Percentiles rank a stretch among this genome's conserved stretches.
Conservation (phyloP, 1,284 basidiomycete genomes). For the Trametes polyzona region DNA sequence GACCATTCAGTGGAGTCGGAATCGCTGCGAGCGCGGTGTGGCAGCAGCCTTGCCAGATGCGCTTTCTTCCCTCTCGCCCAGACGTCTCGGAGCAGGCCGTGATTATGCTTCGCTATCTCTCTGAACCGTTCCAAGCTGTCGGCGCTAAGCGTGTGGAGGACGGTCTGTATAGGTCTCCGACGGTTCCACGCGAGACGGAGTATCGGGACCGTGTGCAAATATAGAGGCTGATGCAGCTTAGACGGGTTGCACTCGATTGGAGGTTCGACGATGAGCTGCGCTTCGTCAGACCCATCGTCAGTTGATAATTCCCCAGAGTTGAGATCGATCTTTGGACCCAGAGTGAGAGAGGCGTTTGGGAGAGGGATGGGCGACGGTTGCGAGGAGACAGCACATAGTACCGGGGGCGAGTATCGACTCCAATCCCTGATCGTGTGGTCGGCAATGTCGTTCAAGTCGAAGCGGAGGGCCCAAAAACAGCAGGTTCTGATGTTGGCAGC, state of each 20-base stretch:
- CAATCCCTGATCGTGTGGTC: no score
- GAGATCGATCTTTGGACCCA: neutral
- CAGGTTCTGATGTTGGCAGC: neutral
- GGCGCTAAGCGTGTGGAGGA: neutral
- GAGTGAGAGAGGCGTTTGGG: neutral
- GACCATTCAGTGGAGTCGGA: neutral
- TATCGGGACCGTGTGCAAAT: neutral
- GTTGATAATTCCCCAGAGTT: neutral
- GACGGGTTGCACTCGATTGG: neutral
- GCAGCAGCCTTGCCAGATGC: neutral
- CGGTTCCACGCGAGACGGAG: neutral
- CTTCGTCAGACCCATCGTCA: neutral
- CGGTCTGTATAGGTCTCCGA: no score
- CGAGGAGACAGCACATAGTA: neutral
- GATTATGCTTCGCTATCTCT: neutral
- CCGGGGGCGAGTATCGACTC: no score
- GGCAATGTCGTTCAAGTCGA: neutral
- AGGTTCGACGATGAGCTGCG: neutral
- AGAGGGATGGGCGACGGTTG: neutral
- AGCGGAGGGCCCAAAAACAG: neutral
- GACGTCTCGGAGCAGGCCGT: no score
- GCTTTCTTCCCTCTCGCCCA: neutral
- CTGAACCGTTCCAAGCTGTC: neutral
- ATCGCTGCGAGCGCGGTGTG: no score
- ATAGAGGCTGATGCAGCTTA: neutral